Conservation (phyloP, 768 basidiomycete genomes). For the Leucosporidium yakuticum region DNA sequence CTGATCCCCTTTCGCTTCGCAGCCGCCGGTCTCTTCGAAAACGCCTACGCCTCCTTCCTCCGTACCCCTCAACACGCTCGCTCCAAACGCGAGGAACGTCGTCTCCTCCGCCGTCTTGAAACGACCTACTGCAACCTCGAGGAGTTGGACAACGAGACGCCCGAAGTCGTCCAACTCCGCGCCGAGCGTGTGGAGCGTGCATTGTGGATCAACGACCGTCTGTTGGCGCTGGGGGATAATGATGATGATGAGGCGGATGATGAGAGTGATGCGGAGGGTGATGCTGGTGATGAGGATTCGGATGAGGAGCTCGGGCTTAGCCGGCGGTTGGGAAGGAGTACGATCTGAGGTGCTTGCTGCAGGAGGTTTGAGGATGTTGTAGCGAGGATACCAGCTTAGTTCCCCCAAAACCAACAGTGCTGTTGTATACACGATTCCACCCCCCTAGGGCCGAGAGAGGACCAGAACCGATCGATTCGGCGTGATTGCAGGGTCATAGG, state of each 20-base stretch:
- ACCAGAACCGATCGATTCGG: no score
- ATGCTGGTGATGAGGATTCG: conserved; percentile 39
- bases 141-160: conserved; percentile 30
- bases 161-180: conserved; percentile 27
- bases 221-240: conserved; percentile 62
- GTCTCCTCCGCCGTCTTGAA: conserved; percentile 29
- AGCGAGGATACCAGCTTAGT: no score
- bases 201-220: conserved; percentile 28
- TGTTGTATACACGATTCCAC: background rate
- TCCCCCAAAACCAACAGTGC: no score
- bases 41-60: conserved; percentile 30
- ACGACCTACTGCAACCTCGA: conserved; percentile 32
- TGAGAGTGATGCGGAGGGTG: conserved; percentile 85
- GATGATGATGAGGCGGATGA: conserved; percentile 86
- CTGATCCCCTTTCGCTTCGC: background rate
- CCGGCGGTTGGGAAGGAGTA: conserved; percentile 38
- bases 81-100: conserved; percentile 14
- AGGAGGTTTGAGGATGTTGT: background rate
- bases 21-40: conserved; percentile 35
- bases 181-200: conserved; percentile 32
- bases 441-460: no score
- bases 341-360: conserved; percentile 36
- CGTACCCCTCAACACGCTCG: background rate
- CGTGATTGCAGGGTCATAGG: no score
- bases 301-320: conserved; percentile 40